Conservation (phyloP, 345 rosid species). For the Noccaea bulbosa region DNA sequence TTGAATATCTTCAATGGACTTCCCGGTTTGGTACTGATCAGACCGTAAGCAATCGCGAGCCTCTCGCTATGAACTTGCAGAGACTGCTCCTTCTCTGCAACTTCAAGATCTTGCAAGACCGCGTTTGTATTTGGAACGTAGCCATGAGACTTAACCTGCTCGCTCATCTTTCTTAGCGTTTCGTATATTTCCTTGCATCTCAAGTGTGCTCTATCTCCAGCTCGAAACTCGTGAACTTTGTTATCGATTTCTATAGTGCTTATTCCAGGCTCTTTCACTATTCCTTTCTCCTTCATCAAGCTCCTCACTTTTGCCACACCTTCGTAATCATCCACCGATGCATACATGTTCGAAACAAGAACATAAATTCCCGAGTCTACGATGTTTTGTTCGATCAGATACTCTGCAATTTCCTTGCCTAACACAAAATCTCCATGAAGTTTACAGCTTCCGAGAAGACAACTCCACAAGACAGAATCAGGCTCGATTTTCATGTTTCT, state of each 20-base stretch:
- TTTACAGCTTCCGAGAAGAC: constrained; percentile 72
- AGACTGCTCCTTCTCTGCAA: constrained; percentile 53
- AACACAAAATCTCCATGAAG: constrained; percentile 54
- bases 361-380: constrained; percentile 67
- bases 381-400: constrained; percentile 52
- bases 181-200: constrained; percentile 53
- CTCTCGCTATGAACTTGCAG: constrained; percentile 80
- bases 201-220: constrained; percentile 60
- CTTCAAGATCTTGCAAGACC: constrained; percentile 62
- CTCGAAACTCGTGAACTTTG: constrained; percentile 61
- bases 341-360: constrained; percentile 73
- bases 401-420: constrained; percentile 71
- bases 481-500: constrained; percentile 55
- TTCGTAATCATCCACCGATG: constrained; percentile 60
- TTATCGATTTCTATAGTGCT: constrained; percentile 66
- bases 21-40: constrained; percentile 60
- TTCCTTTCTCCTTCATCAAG: constrained; percentile 67
- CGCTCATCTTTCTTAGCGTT: constrained; percentile 53
- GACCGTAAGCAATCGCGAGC: constrained; percentile 70
- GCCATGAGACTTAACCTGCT: constrained; percentile 36
- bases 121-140: constrained; percentile 50
- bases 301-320: constrained; percentile 65
- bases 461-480: constrained; percentile 71
- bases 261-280: constrained; percentile 68
- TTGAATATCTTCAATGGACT: constrained; percentile 60